These are phyloP conservation scores for Phaeosphaeriaceae sp. DNA, from an alignment of 2,329 filamentous ascomycete species.

Conservation along the genomic window DNA sequence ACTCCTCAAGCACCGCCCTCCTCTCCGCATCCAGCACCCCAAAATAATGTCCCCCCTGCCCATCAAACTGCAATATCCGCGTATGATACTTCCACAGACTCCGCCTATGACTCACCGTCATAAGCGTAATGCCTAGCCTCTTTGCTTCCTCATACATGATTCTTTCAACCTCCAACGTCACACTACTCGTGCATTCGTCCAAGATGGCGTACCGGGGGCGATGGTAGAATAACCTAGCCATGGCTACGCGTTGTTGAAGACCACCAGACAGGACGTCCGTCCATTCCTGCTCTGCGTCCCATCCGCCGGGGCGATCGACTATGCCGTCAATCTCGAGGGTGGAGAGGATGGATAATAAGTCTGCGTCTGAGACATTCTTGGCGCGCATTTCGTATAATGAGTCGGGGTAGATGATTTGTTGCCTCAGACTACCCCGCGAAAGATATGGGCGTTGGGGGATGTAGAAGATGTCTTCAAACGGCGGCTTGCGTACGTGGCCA, in stretches of 20 bases:
- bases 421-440: constrained; percentile 87
- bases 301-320: constrained; percentile 79
- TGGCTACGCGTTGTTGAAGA: constrained; percentile 93
- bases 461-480: constrained; percentile 95
- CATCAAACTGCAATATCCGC: constrained; percentile 95
- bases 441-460: constrained; percentile 96
- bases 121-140: constrained; percentile 86
- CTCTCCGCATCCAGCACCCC: constrained; percentile 87
- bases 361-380: constrained; percentile 81
- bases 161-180: constrained; percentile 94
- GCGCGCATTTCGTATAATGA: constrained; percentile 84
- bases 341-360: constrained; percentile 78
- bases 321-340: constrained; percentile 85
- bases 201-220: constrained; percentile 91
- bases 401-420: constrained; percentile 97
- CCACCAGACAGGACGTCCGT: constrained; percentile 91
- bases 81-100: constrained; percentile 97
- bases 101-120: constrained; percentile 92
- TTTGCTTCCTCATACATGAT: constrained; percentile 98
- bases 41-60: constrained; percentile 90
- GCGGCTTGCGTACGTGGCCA: constrained; percentile 88
- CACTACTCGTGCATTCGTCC: constrained; percentile 93
- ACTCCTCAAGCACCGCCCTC: constrained; percentile 85
- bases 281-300: constrained; percentile 97
- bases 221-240: constrained; percentile 96